Evolutionary conservation across 225 moss, liverwort and hornwort species (phyloP).

Genomic region (Marchantia paleacea): DNA sequence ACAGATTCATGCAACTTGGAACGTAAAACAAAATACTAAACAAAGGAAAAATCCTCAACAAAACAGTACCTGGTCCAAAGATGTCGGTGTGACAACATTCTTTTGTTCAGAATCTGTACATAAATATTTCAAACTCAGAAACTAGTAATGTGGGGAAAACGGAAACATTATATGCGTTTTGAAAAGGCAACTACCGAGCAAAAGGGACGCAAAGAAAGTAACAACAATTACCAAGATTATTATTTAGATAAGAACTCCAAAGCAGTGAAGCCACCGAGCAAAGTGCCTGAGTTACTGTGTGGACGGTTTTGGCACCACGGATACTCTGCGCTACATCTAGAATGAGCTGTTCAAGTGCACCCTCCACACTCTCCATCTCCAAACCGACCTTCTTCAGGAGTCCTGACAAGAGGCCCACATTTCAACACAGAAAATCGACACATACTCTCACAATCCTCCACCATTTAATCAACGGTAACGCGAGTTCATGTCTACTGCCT

Average conservation of each 20-base stretch:
- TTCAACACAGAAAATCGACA: too few species aligned
- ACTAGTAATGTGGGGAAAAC: not conserved
- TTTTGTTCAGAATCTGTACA: not conserved
- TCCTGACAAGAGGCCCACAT: too few species aligned
- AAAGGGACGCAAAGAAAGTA: not conserved
- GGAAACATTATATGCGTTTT: not conserved
- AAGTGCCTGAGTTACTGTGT: slow-evolving; percentile 52
- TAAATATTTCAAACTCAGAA: not conserved
- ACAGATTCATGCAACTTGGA: not conserved
- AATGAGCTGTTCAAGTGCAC: slow-evolving; percentile 47
- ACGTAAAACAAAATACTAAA: not conserved
- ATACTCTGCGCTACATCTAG: slow-evolving; percentile 42
- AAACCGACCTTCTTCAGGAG: not conserved
- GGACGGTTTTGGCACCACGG: slow-evolving; percentile 45
- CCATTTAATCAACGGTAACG: too few species aligned
- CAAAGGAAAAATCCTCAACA: too few species aligned
- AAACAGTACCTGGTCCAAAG: slow-evolving; percentile 6
- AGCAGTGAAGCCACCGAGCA: slow-evolving; percentile 53
- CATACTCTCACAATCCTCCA: too few species aligned
- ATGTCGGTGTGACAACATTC: not conserved
- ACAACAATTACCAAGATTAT: slow-evolving; percentile 4
- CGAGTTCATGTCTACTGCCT: too few species aligned
- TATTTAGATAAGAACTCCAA: slow-evolving; percentile 16
- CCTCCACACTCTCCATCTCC: slow-evolving; percentile 42
- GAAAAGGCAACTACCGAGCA: not conserved